phyloP scores from a whole-genome alignment of 495 filamentous ascomycete genomes.

The Massariosphaeria phaeospora region DNA sequence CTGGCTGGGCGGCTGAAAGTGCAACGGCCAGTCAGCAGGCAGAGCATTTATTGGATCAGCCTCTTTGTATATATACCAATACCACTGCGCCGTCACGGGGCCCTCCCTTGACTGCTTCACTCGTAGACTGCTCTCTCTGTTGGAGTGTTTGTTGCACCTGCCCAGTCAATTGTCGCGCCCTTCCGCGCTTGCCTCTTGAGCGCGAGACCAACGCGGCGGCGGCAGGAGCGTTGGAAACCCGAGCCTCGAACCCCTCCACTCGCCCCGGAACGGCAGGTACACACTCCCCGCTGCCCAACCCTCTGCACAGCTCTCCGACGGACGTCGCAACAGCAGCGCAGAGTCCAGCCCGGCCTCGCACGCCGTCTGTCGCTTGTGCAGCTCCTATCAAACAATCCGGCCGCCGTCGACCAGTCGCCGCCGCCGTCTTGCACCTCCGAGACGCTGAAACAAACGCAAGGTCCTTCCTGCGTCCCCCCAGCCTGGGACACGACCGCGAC shows the following conservation, averaged over 20 bases:
- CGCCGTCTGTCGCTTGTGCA: conserved; percentile 11
- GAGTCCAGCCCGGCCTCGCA: conserved; percentile 22
- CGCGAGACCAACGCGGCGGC: background rate
- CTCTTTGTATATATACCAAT: too few relatives aligned
- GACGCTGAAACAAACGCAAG: conserved; percentile 25
- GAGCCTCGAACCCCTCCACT: background rate
- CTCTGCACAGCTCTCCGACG: conserved; percentile 1
- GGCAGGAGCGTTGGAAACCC: background rate
- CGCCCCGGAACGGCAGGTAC: too few relatives aligned
- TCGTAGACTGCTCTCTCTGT: too few relatives aligned
- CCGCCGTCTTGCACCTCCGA: background rate
- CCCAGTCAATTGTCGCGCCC: background rate
- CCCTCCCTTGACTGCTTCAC: too few relatives aligned
- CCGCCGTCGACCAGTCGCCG: conserved; percentile 12
- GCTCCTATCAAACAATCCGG: conserved; percentile 12
- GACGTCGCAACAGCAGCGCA: conserved; percentile 1
- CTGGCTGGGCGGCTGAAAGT: conserved; percentile 12
- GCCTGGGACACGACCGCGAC: conserved; percentile 2
- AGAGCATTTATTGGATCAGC: too few relatives aligned
- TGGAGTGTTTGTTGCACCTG: background rate
- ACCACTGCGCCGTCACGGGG: too few relatives aligned
- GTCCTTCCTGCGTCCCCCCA: conserved; percentile 14
- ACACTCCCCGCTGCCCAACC: background rate
- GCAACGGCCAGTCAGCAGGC: background rate
- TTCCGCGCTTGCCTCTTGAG: background rate